Base-by-base conservation (phyloP, 305 asterid species). In the Fraxinus sp. region DNA sequence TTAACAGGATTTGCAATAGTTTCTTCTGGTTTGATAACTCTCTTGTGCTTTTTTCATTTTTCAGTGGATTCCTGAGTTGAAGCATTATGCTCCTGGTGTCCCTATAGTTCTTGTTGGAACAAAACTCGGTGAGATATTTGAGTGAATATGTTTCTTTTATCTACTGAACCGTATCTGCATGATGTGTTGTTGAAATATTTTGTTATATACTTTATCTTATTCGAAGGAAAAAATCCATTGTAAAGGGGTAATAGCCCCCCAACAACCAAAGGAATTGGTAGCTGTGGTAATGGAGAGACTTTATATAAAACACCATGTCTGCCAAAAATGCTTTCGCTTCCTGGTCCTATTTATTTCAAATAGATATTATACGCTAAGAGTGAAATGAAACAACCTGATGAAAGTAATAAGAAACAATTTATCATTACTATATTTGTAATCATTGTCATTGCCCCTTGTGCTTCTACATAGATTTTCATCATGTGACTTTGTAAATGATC, bases 41-140 rank as follows among this genome's bases (percentile, higher is more conserved):
- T 64, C 35, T 26, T 24, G 13, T 66, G 16, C 35, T 66, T 66
- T 66, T 26, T 59, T 59, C 10, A 7, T 20, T 80, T 68, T 20
- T 30, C 79, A 84, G 87, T 84, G 87, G 87, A 84, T 84, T 64
- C 84, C 87, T 18, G 87, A 84, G 79, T 78, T 84, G 84, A 81
- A 81, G 81, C 87, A 84, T 80, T 84, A 84, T 70, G 87, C 87
- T 28, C 87, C 87, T 70, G 84, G 84, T 49, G 87, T 84, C 52
- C 87, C 87, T 7, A 84, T 84, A 24, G 84, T 84, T 72, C 87
- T 84, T 73, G 87, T 84, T 80, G 87, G 87, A 80, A 84, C 84
- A 35, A 84, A 84, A 77, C 87, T 84, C 41, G 87, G 87, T 84
- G 79, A 70, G 87, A 30, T 62, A 62, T 22, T 62, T 62, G 71